Evolutionary conservation across 148 eudicot genomes (phyloP), one percentile per base, ranked within the genome.

Genomic region (Vaccinium macrocarpon): DNA sequence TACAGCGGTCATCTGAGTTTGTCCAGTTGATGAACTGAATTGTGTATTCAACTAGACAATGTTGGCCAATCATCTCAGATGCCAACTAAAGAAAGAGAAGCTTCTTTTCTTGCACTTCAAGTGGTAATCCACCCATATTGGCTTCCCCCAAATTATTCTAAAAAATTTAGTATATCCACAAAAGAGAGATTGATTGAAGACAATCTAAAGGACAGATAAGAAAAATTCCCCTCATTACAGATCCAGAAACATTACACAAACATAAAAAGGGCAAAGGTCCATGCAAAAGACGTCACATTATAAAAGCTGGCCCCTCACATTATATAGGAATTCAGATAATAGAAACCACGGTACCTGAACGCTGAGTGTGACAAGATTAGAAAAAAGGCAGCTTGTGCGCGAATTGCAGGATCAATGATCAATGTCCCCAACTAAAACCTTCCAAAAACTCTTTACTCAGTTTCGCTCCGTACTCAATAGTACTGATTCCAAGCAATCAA

Each of bases 361-460:
- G 86, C 84, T 92, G 64, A 92, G 89, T 14, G 98, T 92, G 84
- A 98, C 99, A 84, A 97, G 91, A 88, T 97, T 97, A 89, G 95
- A 97, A 92, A 95, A 88, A 97, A 97, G 85, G 99, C 99, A 88
- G 92, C 91, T 88, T 97, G 99, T 9, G 99, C 95, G 78, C 96
- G 91, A 81, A 93, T 95, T 81, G 99, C 99, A 82, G 99, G 99
- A 80, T 93, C 97, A 76, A 97, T 85, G 87, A n/a, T n/a, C n/a
- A n/a, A n/a, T n/a, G n/a, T 97, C 99, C 88, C 99, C 99, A 86
- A 97, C 98, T 85, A 97, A 92, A 87, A 97, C 99, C 99, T 96
- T 90, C 81, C 80, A 85, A 81, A 86, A 87, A 42, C 70, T 46
- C 75, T 78, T 56, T 35, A 74, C 75, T 88, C 84, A 87, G 91